phyloP scores from a whole-genome alignment of 208 protist genomes.

The Angomonas deanei region DNA sequence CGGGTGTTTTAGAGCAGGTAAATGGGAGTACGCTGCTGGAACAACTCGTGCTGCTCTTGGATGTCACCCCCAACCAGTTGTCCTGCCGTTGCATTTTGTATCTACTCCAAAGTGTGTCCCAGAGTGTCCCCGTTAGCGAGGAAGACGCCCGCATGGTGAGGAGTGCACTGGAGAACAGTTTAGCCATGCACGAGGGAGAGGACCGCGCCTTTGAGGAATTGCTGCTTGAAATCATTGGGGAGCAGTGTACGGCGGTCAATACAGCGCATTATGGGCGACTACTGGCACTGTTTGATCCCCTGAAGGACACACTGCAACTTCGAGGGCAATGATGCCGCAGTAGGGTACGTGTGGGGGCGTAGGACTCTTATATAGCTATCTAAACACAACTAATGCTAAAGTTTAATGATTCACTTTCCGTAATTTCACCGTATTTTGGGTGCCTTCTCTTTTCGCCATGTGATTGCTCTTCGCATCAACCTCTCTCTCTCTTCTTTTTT shows the following conservation, averaged over 20 bases:
- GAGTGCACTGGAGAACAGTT: slow-evolving; percentile 20
- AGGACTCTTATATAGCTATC: background rate
- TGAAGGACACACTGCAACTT: background rate
- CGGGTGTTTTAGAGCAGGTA: background rate
- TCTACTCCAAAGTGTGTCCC: slow-evolving; percentile 13
- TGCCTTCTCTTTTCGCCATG: background rate
- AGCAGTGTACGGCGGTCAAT: slow-evolving; percentile 23
- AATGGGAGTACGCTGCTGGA: slow-evolving; percentile 26
- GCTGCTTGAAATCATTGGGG: slow-evolving; percentile 60
- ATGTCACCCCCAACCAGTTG: slow-evolving; percentile 46
- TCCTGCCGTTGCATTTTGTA: slow-evolving; percentile 15
- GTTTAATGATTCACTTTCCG: no score
- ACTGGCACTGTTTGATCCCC: slow-evolving; percentile 21
- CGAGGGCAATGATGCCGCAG: background rate
- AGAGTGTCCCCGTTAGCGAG: slow-evolving; percentile 6
- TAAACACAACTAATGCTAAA: no score
- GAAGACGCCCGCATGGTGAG: slow-evolving; percentile 38
- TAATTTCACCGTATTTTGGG: no score
- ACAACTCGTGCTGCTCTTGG: slow-evolving; percentile 58
- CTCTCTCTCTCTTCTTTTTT: background rate
- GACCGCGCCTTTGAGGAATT: slow-evolving; percentile 33
- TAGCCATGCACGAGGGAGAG: slow-evolving; percentile 14
- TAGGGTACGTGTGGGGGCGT: background rate
- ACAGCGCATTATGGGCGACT: slow-evolving; percentile 43
- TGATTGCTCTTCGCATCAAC: background rate